These are phyloP conservation scores for Solanum hybrid DNA, from an alignment of 305 asterid genomes.

Conservation along the genomic window DNA sequence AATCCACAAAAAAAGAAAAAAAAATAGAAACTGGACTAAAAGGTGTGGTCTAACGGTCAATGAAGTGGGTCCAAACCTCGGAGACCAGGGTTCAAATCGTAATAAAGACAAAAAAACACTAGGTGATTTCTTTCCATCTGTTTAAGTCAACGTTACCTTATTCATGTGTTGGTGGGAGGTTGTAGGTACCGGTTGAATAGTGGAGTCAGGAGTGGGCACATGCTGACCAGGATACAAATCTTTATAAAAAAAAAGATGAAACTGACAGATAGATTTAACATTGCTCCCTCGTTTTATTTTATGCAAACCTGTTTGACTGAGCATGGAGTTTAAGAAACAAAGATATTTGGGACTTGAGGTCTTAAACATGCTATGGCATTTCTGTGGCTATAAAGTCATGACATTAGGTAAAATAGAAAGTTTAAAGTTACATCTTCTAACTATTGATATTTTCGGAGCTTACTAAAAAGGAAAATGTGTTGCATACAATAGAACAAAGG, in stretches of 20 bases:
- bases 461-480: background rate
- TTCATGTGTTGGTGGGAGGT: background rate
- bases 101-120: background rate
- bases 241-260: background rate
- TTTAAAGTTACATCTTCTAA: background rate
- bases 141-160: background rate
- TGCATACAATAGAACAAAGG: background rate
- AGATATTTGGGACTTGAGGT: background rate
- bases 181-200: background rate
- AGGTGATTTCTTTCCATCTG: background rate
- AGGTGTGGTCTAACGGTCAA: background rate
- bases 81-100: background rate
- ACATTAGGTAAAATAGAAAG: background rate
- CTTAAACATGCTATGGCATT: background rate
- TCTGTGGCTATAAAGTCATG: background rate
- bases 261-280: background rate
- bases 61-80: background rate
- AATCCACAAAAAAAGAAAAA: background rate
- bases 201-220: background rate
- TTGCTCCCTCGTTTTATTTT: background rate
- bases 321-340: background rate
- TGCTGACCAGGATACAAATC: background rate
- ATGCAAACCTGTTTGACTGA: background rate
- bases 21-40: background rate
- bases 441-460: background rate